Percentiles rank a stretch among this genome's conserved stretches.
These are phyloP conservation scores for Macrophomina phaseolina DNA, from an alignment of 2,329 filamentous ascomycete species.

Conservation along the genomic window DNA sequence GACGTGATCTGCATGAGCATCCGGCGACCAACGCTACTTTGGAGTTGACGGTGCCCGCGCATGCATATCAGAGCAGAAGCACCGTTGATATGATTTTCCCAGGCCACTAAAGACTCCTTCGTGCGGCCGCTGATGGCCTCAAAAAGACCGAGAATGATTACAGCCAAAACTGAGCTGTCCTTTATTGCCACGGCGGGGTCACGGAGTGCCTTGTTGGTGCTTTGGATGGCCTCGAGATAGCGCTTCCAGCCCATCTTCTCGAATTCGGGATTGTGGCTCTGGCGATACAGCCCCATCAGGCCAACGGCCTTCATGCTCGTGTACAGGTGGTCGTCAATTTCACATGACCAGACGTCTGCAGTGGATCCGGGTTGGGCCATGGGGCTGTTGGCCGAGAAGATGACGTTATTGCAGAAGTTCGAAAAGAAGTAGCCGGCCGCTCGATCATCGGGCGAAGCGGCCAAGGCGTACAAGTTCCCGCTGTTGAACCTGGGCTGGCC, in stretches of 20 bases:
- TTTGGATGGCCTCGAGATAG: constrained; percentile 40
- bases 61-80: constrained; percentile 40
- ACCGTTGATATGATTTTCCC: constrained; percentile 42
- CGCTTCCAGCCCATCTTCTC: constrained; percentile 38
- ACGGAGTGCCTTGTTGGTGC: constrained; percentile 40
- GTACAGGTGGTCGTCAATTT: constrained; percentile 1
- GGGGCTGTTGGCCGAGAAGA: background rate
- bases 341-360: constrained; percentile 5
- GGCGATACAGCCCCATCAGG: constrained; percentile 40
- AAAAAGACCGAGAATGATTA: constrained; percentile 41
- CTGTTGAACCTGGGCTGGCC: constrained; percentile 27
- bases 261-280: constrained; percentile 36
- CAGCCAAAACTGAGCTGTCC: constrained; percentile 41
- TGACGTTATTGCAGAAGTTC: constrained; percentile 35
- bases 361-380: background rate
- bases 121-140: constrained; percentile 40
- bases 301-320: constrained; percentile 42
- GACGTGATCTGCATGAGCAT: constrained; percentile 42
- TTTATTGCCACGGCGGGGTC: constrained; percentile 36
- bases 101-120: constrained; percentile 38
- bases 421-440: constrained; percentile 40
- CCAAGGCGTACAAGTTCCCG: background rate
- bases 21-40: constrained; percentile 32
- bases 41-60: constrained; percentile 38
- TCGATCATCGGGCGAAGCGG: constrained; percentile 37